phyloP scores from a whole-genome alignment of 164 flowering plant genomes.

The Liriodendron chinense region DNA sequence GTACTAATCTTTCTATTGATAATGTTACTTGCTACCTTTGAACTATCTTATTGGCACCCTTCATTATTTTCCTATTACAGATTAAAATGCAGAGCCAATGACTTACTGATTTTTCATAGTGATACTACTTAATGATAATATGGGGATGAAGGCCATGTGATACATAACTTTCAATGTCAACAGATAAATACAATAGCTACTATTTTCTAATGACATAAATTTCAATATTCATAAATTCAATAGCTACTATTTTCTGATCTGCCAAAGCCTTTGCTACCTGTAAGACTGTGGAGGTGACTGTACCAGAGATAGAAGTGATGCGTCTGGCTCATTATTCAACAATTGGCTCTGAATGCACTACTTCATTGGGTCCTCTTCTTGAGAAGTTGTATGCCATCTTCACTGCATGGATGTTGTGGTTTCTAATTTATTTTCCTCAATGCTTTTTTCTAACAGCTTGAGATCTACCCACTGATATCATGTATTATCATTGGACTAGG shows the following conservation, averaged over 20 bases:
- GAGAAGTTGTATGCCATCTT: conserved; percentile 53
- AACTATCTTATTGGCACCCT: not conserved
- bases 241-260: conserved; percentile 17
- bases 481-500: conserved; percentile 32
- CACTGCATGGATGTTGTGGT: conserved; percentile 1
- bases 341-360: conserved; percentile 72
- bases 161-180: not conserved
- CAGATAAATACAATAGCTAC: conserved; percentile 3
- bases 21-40: not conserved
- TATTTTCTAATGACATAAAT: conserved; percentile 15
- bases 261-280: conserved; percentile 10
- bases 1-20: not conserved
- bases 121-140: not conserved
- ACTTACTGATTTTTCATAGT: not conserved
- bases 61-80: not conserved
- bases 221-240: not conserved
- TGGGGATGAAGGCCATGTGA: not conserved
- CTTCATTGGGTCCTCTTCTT: conserved; percentile 44
- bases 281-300: conserved; percentile 77
- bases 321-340: conserved; percentile 85
- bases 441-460: not conserved
- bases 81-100: not conserved
- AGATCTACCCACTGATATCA: conserved; percentile 17
- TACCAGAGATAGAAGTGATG: conserved; percentile 93
- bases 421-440: not conserved